phyloP scores from a whole-genome alignment of 371 early-diverging fungal genomes.

The Mucor irregularis region DNA sequence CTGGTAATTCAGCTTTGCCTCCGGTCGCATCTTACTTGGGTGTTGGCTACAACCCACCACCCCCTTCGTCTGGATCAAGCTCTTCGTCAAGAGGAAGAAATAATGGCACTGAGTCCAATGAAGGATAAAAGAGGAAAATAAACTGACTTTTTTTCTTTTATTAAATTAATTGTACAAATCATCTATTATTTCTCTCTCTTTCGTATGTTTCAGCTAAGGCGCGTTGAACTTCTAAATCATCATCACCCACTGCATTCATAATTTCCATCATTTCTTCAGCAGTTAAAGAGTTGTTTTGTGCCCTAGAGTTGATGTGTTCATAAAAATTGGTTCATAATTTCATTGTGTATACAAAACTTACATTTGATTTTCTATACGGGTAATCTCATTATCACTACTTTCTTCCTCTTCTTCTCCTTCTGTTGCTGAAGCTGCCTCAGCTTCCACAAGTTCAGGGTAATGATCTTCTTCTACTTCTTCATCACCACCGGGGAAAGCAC shows the following conservation, averaged over 20 bases:
- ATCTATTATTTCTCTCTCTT: slow-evolving; percentile 9
- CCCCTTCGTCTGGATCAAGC: slow-evolving; percentile 12
- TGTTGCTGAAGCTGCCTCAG: too few species aligned
- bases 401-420: not conserved
- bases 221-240: slow-evolving; percentile 33
- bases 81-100: slow-evolving; percentile 10
- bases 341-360: not conserved
- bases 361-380: slow-evolving; percentile 1
- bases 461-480: slow-evolving; percentile 18
- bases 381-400: not conserved
- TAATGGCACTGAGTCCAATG: slow-evolving; percentile 18
- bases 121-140: slow-evolving; percentile 7
- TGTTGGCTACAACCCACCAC: slow-evolving; percentile 4
- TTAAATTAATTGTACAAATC: not conserved
- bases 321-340: not conserved
- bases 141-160: not conserved
- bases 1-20: slow-evolving; percentile 6
- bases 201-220: slow-evolving; percentile 29
- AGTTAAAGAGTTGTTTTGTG: not conserved
- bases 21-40: not conserved
- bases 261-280: slow-evolving; percentile 21
- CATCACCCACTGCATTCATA: slow-evolving; percentile 23
- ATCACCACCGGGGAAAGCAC: slow-evolving; percentile 39
- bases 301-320: not conserved
- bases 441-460: slow-evolving; percentile 9